Evolutionary conservation across 164 flowering plant genomes (phyloP), one percentile per base, ranked within the genome.

Genomic region (Nelumbo lutea): DNA sequence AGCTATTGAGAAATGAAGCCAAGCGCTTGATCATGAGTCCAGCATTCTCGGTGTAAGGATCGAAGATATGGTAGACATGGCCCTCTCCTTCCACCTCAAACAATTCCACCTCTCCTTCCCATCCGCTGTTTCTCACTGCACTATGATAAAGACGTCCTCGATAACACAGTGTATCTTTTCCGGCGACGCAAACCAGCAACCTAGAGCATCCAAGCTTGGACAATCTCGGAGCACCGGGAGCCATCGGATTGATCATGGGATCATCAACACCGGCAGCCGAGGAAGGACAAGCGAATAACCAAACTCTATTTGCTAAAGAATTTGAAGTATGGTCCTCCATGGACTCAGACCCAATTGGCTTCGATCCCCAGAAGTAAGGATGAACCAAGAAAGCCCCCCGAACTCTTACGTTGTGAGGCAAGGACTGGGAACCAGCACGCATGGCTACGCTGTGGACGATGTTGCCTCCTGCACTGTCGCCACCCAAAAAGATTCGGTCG

Each of bases 391-490:
- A 39, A 2, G 61, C 65, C 10, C 84, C 84, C 1, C 6, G 5
- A 7, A 84, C 27, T 27, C 27, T 27, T 0, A 27, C 0, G 27
- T 27, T 27, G 27, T 27, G 27, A 27, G 27, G 27, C 27, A 27
- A 27, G 27, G 27, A 27, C 27, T 27, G 27, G 27, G 9, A 38
- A 2, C 73, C 70, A 6, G 43, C 65, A 10, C 65, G 69, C 65
- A 75, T 60, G 7, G 72, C 69, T 1, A 86, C 1, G 38, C 81
- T 70, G 58, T 88, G 90, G 1, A 61, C 74, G 0, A 87, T 79
- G 64, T 83, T 88, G 38, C 76, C 96, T 0, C 96, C 90, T 0
- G 90, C 81, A 42, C 86, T 86, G 68, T 87, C 96, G 1, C 96
- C 96, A 6, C 75, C 86, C 2, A 86, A 5, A 68, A 84, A 79